These are phyloP conservation scores for Pseudogymnoascus sp. DNA, from an alignment of 2,329 filamentous ascomycete species.

Conservation along the genomic window DNA sequence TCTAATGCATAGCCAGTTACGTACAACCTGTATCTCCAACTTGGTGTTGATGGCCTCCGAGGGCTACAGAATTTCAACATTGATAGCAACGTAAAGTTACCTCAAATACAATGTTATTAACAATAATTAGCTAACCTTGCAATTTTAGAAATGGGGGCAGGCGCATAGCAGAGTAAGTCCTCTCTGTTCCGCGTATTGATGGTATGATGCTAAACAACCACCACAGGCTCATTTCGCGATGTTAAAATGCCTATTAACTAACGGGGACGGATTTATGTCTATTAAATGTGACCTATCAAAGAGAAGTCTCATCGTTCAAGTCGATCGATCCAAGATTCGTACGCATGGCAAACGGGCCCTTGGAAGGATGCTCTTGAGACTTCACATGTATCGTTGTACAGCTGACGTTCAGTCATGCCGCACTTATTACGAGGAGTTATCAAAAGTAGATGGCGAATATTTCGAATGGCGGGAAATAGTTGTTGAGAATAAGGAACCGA, in stretches of 20 bases:
- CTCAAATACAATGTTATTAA: background rate
- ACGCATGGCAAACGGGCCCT: constrained; percentile 49
- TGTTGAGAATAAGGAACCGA: constrained; percentile 46
- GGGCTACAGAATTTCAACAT: constrained; percentile 33
- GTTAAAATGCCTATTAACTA: constrained; percentile 47
- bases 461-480: constrained; percentile 48
- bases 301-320: constrained; percentile 42
- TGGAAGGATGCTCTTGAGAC: constrained; percentile 47
- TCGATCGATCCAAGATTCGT: constrained; percentile 50
- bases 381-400: constrained; percentile 56
- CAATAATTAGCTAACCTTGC: background rate
- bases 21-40: constrained; percentile 35
- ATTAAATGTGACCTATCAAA: constrained; percentile 39
- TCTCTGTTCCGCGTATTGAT: background rate
- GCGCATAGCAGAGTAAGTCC: constrained; percentile 31
- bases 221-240: constrained; percentile 54
- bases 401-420: constrained; percentile 47
- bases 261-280: constrained; percentile 42
- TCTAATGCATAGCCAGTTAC: constrained; percentile 23
- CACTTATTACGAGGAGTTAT: constrained; percentile 50
- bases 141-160: constrained; percentile 35
- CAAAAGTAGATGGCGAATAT: constrained; percentile 44
- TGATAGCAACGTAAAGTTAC: constrained; percentile 24
- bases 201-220: constrained; percentile 15
- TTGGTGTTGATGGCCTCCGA: constrained; percentile 35